A percentile compares a stretch with the other conserved stretches of the same genome.
Evolutionary conservation across 148 eudicot genomes (phyloP).

Genomic region (Rhododendron simsii): DNA sequence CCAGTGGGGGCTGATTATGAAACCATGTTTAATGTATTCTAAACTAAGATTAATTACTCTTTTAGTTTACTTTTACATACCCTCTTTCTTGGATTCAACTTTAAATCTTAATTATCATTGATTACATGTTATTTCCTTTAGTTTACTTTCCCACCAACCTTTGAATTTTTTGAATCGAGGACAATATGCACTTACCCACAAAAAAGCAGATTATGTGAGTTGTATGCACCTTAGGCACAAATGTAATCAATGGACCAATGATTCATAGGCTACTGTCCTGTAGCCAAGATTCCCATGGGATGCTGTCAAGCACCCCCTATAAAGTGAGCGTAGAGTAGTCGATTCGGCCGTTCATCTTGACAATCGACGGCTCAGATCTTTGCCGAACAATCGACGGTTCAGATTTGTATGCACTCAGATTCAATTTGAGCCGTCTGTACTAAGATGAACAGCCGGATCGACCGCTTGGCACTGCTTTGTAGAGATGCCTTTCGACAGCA

Average conservation of each 20-base stretch:
- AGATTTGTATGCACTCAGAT: too few species aligned
- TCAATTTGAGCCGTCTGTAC: too few species aligned
- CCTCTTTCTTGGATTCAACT: neutral
- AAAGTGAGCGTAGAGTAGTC: too few species aligned
- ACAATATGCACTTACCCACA: neutral
- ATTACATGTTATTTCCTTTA: neutral
- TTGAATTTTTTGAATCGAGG: neutral
- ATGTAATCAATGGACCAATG: neutral
- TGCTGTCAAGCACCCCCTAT: too few species aligned
- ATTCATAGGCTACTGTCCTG: neutral
- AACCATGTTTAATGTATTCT: neutral
- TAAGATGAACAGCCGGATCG: too few species aligned
- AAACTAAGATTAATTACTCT: neutral
- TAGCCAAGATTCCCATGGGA: neutral
- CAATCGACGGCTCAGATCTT: too few species aligned
- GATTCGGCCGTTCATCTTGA: too few species aligned
- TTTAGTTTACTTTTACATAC: neutral
- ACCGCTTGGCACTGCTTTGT: too few species aligned
- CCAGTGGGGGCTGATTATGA: conserved; percentile 6
- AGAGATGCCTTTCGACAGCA: too few species aligned
- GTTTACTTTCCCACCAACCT: neutral
- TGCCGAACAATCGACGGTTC: too few species aligned
- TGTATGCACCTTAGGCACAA: neutral
- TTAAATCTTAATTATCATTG: neutral
- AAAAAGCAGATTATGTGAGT: neutral